phyloP scores from a whole-genome alignment of 441 rosid genomes.

The Eutrema salsugineum region DNA sequence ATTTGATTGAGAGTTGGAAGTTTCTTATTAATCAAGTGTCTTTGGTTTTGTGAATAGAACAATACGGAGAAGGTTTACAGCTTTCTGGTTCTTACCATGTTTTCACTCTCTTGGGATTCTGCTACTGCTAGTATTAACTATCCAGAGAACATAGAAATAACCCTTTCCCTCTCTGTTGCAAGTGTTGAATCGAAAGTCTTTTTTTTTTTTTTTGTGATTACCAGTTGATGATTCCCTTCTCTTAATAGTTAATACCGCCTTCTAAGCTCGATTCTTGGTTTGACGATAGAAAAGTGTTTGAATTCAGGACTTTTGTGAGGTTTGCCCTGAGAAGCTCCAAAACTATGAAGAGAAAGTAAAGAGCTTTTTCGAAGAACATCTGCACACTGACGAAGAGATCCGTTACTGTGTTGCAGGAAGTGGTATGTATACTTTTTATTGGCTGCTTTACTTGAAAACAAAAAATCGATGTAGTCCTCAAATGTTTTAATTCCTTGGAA shows the following conservation, averaged over 20 bases:
- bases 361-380: constrained; percentile 81
- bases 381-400: constrained; percentile 94
- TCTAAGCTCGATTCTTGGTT: neutral
- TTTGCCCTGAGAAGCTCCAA: constrained; percentile 83
- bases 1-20: neutral
- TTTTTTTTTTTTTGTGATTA: too few species aligned
- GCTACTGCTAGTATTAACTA: neutral
- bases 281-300: neutral
- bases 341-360: constrained; percentile 86
- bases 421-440: constrained; percentile 39
- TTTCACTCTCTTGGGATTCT: neutral
- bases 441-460: neutral
- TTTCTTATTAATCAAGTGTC: neutral
- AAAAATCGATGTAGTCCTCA: neutral
- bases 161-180: neutral
- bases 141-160: neutral
- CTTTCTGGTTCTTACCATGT: neutral
- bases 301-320: constrained; percentile 78
- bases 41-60: neutral
- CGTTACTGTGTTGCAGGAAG: constrained; percentile 90
- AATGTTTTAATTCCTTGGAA: neutral
- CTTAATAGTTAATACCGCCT: too few species aligned
- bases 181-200: neutral
- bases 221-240: neutral
- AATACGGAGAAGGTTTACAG: neutral